Evolutionary conservation across 768 basidiomycete genomes (phyloP).

Genomic region (Mycena galericulata): DNA sequence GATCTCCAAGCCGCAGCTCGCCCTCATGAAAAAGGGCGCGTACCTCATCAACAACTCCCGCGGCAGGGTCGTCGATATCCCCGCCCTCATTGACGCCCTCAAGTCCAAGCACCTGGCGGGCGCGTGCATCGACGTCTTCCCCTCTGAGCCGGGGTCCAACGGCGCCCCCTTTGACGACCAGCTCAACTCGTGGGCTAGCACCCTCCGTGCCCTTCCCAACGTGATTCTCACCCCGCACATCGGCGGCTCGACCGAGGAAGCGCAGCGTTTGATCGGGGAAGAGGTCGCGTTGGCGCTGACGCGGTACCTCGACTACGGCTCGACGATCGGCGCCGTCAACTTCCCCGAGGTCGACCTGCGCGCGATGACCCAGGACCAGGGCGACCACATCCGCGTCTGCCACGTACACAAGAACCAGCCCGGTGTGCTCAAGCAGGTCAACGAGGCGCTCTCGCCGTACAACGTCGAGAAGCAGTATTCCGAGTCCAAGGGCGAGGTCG

Average conservation of each 20-base stretch:
- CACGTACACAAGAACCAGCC: constrained; percentile 96
- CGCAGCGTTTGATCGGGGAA: constrained; percentile 96
- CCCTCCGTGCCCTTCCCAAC: constrained; percentile 83
- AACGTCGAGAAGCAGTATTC: constrained; percentile 99
- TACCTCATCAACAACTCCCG: constrained; percentile 99
- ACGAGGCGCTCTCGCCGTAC: constrained; percentile 93
- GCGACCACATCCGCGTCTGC: constrained; percentile 87
- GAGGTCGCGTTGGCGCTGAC: constrained; percentile 89
- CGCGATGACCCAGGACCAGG: constrained; percentile 88
- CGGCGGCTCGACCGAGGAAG: constrained; percentile 98
- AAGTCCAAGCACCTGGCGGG: constrained; percentile 91
- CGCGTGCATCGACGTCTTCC: constrained; percentile 93
- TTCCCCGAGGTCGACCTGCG: constrained; percentile 99
- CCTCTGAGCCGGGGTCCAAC: constrained; percentile 92
- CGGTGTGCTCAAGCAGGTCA: constrained; percentile 94
- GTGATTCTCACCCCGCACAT: constrained; percentile 98
- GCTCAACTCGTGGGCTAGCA: constrained; percentile 86
- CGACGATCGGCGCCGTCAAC: constrained; percentile 94
- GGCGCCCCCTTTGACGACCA: constrained; percentile 91
- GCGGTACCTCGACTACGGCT: constrained; percentile 93
- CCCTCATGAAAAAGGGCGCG: constrained; percentile 93
- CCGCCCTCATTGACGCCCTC: constrained; percentile 84
- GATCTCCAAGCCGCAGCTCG: constrained; percentile 82
- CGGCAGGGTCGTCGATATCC: constrained; percentile 95
- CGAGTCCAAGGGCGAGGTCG: constrained; percentile 94